Evolutionary conservation across 169 alveolate genomes (phyloP).

Genomic region (Plasmodium malariae): DNA sequence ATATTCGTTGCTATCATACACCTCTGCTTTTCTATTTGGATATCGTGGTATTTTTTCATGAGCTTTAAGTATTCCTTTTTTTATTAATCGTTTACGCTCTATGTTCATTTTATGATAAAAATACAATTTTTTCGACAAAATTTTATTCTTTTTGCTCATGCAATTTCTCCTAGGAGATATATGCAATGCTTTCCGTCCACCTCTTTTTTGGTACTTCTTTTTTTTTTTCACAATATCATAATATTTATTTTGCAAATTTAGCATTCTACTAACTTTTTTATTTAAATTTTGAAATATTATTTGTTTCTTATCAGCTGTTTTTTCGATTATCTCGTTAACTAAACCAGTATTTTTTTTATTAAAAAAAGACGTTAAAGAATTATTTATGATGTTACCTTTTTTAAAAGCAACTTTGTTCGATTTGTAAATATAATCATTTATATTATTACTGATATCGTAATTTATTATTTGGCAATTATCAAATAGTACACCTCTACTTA

Average conservation of each 20-base stretch:
- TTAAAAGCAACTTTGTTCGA: conserved; percentile 17
- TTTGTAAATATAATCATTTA: conserved; percentile 75
- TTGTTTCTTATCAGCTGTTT: conserved; percentile 64
- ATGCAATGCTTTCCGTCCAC: conserved; percentile 74
- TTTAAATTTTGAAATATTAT: conserved; percentile 72
- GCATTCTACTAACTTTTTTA: conserved; percentile 73
- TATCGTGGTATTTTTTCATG: conserved; percentile 73
- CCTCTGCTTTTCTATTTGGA: conserved; percentile 73
- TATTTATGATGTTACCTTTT: conserved; percentile 7
- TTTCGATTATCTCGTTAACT: conserved; percentile 71
- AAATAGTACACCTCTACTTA: conserved; percentile 70
- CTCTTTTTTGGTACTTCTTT: conserved; percentile 48
- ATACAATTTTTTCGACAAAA: conserved; percentile 68
- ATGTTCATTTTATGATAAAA: conserved; percentile 72
- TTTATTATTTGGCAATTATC: conserved; percentile 65
- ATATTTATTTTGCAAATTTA: conserved; percentile 53
- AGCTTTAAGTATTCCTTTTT: conserved; percentile 67
- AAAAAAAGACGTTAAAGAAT: conserved; percentile 65
- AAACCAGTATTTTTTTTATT: conserved; percentile 44
- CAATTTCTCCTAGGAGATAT: conserved; percentile 75
- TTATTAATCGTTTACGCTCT: conserved; percentile 69
- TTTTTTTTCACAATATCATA: conserved; percentile 73
- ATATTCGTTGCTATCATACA: conserved; percentile 75
- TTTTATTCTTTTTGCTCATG: conserved; percentile 71
- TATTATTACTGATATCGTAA: conserved; percentile 71